A percentile compares a stretch with the other conserved stretches of the same genome.
These are phyloP conservation scores for Halophytophthora polymorphica DNA, from an alignment of 352 stramenopile genomes.

Conservation along the genomic window DNA sequence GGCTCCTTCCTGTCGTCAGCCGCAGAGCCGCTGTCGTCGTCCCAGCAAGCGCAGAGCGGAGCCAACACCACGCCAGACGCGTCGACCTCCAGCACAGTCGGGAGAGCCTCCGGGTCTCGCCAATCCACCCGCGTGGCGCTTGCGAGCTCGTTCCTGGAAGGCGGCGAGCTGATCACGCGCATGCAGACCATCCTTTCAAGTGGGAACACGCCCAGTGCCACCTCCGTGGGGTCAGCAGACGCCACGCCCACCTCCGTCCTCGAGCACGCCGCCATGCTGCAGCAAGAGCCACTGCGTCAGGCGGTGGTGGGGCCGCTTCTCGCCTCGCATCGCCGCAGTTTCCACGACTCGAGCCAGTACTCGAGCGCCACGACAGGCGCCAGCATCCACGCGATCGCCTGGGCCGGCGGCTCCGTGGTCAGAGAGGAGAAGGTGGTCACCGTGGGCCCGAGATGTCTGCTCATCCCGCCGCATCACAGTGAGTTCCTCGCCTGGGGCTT, in stretches of 20 bases:
- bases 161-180: slow-evolving; percentile 58
- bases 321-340: slow-evolving; percentile 32
- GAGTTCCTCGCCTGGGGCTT: slow-evolving; percentile 76
- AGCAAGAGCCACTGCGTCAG: slow-evolving; percentile 51
- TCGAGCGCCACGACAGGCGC: slow-evolving; percentile 3
- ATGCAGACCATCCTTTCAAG: slow-evolving; percentile 70
- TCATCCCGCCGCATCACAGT: slow-evolving; percentile 59
- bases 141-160: slow-evolving; percentile 64
- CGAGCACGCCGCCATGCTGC: slow-evolving; percentile 45
- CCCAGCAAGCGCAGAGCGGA: background rate
- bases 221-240: slow-evolving; percentile 21
- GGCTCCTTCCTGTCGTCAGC: slow-evolving; percentile 17
- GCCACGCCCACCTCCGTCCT: slow-evolving; percentile 29
- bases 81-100: background rate
- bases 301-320: slow-evolving; percentile 42
- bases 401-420: slow-evolving; percentile 40
- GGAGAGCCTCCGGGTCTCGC: slow-evolving; percentile 16
- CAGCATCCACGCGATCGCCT: slow-evolving; percentile 46
- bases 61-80: background rate
- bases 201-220: slow-evolving; percentile 13
- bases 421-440: slow-evolving; percentile 45
- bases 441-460: slow-evolving; percentile 42
- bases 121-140: slow-evolving; percentile 31
- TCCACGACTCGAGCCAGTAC: slow-evolving; percentile 1
- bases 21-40: slow-evolving; percentile 6